Conservation (phyloP, 2,329 filamentous ascomycete species). For the Catunica adiposa region DNA sequence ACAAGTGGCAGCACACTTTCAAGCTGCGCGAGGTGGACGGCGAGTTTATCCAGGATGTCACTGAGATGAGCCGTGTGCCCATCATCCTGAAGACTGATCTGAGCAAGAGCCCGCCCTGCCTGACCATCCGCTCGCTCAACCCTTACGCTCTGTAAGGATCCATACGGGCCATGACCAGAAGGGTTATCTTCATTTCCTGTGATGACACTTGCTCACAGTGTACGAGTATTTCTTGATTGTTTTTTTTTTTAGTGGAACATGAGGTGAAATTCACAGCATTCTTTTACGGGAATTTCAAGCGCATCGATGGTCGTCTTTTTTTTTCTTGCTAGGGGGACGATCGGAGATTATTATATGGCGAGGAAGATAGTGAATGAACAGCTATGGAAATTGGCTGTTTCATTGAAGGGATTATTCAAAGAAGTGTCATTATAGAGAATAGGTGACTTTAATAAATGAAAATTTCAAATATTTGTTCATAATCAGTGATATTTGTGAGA, state of each 20-base stretch:
- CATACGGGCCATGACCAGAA: background rate
- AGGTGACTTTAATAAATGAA: too few relatives aligned
- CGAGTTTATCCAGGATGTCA: slow-evolving; percentile 95
- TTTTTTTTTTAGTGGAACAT: background rate
- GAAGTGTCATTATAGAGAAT: background rate
- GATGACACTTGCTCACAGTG: background rate
- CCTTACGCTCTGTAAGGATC: slow-evolving; percentile 46
- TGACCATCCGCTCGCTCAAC: slow-evolving; percentile 72
- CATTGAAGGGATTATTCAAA: background rate
- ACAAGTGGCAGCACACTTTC: slow-evolving; percentile 89
- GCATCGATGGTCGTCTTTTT: too few relatives aligned
- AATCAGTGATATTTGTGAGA: too few relatives aligned
- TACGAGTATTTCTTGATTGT: slow-evolving; percentile 12
- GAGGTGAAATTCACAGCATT: background rate
- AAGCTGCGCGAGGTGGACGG: slow-evolving; percentile 79
- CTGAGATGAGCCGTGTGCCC: slow-evolving; percentile 93
- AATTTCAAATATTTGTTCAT: too few relatives aligned
- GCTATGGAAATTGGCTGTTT: background rate
- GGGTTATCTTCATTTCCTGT: background rate
- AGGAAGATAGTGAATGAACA: too few relatives aligned
- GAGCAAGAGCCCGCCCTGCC: slow-evolving; percentile 92
- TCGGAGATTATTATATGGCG: too few relatives aligned
- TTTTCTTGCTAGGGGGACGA: too few relatives aligned
- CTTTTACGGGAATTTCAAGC: too few relatives aligned
- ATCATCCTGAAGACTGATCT: slow-evolving; percentile 97